Conservation (phyloP, 345 rosid genomes). For the Syzygium jambos region DNA sequence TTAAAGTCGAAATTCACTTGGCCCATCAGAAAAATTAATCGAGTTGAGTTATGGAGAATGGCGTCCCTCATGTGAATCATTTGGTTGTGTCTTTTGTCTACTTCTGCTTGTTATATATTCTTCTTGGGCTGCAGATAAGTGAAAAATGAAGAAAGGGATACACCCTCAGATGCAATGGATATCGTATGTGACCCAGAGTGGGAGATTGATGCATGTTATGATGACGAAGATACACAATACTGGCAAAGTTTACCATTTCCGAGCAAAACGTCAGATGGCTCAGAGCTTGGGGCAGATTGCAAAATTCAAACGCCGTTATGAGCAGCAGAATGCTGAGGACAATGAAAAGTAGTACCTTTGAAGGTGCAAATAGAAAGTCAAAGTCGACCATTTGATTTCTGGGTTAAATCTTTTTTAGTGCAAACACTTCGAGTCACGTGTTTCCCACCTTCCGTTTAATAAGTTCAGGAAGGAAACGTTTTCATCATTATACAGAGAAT, state of each 20-base stretch:
- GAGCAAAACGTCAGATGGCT: conserved; percentile 87
- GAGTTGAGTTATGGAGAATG: neutral
- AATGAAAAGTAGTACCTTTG: neutral
- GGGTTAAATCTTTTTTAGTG: neutral
- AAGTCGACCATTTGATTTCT: neutral
- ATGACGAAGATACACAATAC: conserved; percentile 82
- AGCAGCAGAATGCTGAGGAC: conserved; percentile 33
- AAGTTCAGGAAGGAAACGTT: neutral
- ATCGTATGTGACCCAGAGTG: conserved; percentile 85
- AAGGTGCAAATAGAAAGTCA: neutral
- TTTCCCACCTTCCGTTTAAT: neutral
- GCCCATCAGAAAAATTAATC: too few relatives aligned
- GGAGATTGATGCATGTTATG: conserved; percentile 79
- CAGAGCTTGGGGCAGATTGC: conserved; percentile 79
- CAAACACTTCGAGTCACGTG: neutral
- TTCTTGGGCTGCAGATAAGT: conserved; percentile 9
- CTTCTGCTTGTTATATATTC: neutral
- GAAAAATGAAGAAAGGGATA: conserved; percentile 77
- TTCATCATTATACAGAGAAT: neutral
- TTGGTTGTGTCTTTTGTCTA: neutral
- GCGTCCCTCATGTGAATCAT: neutral
- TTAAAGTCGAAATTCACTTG: too few relatives aligned
- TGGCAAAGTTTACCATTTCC: conserved; percentile 81
- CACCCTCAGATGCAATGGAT: conserved; percentile 99
- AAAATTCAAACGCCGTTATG: conserved; percentile 74